These are phyloP conservation scores for Jamesozyma piceae DNA, from an alignment of 805 yeast species.

Conservation along the genomic window DNA sequence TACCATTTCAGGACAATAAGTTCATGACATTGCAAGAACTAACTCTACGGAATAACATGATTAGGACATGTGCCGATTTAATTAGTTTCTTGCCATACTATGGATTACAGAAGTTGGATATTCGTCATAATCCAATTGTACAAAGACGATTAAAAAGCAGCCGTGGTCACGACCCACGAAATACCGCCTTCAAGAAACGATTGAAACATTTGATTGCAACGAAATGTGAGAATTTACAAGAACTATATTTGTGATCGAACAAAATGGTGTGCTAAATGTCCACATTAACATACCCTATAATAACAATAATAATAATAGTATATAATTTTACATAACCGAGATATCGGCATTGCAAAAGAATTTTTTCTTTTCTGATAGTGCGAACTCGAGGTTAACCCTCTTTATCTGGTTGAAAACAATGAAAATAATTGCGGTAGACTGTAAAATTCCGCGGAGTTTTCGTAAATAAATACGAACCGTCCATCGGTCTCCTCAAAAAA, in stretches of 20 bases:
- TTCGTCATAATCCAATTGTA: constrained; percentile 1
- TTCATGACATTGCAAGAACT: not conserved
- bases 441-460: not conserved
- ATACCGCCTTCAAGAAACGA: not conserved
- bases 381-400: too few species aligned
- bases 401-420: too few species aligned
- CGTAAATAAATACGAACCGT: not conserved
- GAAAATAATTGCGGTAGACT: too few species aligned
- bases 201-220: not conserved
- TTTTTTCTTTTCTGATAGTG: too few species aligned
- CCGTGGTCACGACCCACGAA: not conserved
- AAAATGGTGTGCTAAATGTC: too few species aligned
- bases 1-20: not conserved
- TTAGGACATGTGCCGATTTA: not conserved
- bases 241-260: not conserved
- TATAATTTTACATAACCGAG: too few species aligned
- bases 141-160: not conserved
- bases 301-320: too few species aligned
- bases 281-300: too few species aligned
- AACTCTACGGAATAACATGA: not conserved
- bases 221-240: not conserved
- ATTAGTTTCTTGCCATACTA: not conserved
- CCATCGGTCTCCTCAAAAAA: not conserved
- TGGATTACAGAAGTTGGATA: not conserved
- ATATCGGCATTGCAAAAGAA: too few species aligned